Evolutionary conservation across 306 rosid genomes (phyloP), one percentile per base, ranked within the genome.

Genomic region (Prunus mira): DNA sequence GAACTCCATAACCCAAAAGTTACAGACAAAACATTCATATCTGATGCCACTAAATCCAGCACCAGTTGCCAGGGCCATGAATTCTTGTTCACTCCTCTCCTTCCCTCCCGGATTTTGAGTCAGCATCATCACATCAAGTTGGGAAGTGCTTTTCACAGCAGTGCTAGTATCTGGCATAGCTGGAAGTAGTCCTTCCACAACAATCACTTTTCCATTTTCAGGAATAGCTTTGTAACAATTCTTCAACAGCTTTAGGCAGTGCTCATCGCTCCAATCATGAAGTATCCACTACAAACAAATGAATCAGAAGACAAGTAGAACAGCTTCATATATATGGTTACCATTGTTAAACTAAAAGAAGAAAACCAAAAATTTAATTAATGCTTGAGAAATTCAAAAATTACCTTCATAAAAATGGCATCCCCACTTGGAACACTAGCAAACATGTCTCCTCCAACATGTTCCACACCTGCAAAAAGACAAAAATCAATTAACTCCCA

Each of bases 401-500:
- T 58, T 1, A 90, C 95, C 88, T 90, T 90, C 84, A 90, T 56
- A 24, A 90, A 79, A 56, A 86, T 86, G 55, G 89, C 92, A 70
- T 90, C 92, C 51, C 86, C 96, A 28, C 45, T 81, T 15, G 92
- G 91, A 50, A 90, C 89, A 45, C 62, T 83, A 24, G 72, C 76
- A 76, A 90, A 90, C 95, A 90, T 88, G 51, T 90, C 87, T 75
- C 89, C 96, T 0, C 78, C 81, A 3, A 86, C 73, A 47, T 88
- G 91, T 71, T 90, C 85, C n/a, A 88, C 88, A 2, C 93, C 60
- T 69, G 73, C 82, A 69, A 50, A 50, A 15, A 46, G 3, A 27
- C 28, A 46, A 46, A 30, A 30, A 30, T 30, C 28, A 10, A 10
- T 57, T 22, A 10, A 22, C 63, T 57, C 17, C 63, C 6, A 3